A percentile compares a stretch with the other conserved stretches of the same genome.
These are phyloP conservation scores for Chaetomium sp. DNA, from an alignment of 2,329 filamentous ascomycete species.

Conservation along the genomic window DNA sequence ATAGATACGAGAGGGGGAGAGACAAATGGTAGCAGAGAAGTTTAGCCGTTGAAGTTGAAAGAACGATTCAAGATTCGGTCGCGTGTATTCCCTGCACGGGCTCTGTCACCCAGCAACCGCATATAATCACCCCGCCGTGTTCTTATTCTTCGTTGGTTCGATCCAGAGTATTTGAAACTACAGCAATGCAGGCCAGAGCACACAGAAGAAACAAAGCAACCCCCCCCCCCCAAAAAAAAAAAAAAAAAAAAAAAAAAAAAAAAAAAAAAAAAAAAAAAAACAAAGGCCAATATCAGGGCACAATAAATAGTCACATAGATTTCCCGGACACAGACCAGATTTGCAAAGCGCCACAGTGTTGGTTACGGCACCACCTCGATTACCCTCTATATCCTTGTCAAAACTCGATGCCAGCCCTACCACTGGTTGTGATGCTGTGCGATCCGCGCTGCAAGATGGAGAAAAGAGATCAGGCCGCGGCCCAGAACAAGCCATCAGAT, in stretches of 20 bases:
- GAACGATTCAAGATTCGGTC: too few species aligned
- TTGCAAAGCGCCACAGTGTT: constrained; percentile 7
- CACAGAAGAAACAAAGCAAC: constrained; percentile 1
- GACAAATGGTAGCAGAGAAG: too few species aligned
- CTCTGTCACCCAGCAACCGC: too few species aligned
- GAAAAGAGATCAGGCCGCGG: not conserved
- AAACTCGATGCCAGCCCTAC: not conserved
- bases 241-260: too few species aligned
- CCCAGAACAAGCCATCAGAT: not conserved
- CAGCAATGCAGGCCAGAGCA: constrained; percentile 9
- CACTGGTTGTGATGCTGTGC: not conserved
- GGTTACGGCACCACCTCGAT: not conserved
- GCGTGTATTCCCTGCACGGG: too few species aligned
- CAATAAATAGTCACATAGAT: not conserved
- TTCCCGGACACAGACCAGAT: not conserved
- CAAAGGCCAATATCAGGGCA: constrained; percentile 6
- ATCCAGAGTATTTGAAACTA: not conserved
- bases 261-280: too few species aligned
- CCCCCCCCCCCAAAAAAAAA: too few species aligned
- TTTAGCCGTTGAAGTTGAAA: too few species aligned
- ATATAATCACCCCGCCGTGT: too few species aligned
- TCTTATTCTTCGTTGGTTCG: too few species aligned
- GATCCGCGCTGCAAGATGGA: constrained; percentile 9
- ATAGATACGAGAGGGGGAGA: too few species aligned
- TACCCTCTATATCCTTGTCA: not conserved